Evolutionary conservation across 2,329 filamentous ascomycete genomes (phyloP), one percentile per base, ranked within the genome.

Genomic region (Periconia sp.): DNA sequence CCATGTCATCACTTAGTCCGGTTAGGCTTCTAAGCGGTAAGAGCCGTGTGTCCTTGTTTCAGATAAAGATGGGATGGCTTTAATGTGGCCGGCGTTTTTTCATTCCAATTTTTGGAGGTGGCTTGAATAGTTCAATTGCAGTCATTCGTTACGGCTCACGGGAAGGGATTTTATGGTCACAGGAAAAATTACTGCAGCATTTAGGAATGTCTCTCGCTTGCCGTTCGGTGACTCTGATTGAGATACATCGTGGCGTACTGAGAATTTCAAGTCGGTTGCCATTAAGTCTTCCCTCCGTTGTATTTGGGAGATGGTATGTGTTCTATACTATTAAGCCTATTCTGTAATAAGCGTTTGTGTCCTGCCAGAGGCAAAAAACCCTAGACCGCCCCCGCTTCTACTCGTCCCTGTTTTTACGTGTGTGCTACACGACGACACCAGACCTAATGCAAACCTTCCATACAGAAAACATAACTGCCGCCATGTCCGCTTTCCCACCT

Each of bases 401-500:
- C 23, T 25, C 7, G 8, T 25, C 23, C 12, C 12, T 12, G 8
- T 12, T 25, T 12, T 25, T 25, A 8, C 23, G 12, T 25, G 23
- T 25, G 23, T 25, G 23, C 23, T 12, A 25, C 23, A 25, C 23
- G 23, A 25, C 12, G 23, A 7, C 23, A 25, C 23, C 23, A 25
- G 12, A 25, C 23, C 23, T 40, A 40, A 23, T 22, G n/a, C n/a
- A n/a, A n/a, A n/a, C n/a, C n/a, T n/a, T n/a, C n/a, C n/a, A n/a
- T n/a, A n/a, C n/a, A n/a, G n/a, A n/a, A n/a, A n/a, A n/a, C n/a
- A n/a, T n/a, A n/a, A n/a, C n/a, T 36, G 17, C 34, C 21, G 36
- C 30, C 24, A 37, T 45, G 24, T 45, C 24, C 36, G 21, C 42
- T 40, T 45, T 45, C 22, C 29, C 24, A 45, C 29, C 31, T 30